Evolutionary conservation across 2,329 filamentous ascomycete species (phyloP).

Genomic region (Pseudogymnoascus sp.): DNA sequence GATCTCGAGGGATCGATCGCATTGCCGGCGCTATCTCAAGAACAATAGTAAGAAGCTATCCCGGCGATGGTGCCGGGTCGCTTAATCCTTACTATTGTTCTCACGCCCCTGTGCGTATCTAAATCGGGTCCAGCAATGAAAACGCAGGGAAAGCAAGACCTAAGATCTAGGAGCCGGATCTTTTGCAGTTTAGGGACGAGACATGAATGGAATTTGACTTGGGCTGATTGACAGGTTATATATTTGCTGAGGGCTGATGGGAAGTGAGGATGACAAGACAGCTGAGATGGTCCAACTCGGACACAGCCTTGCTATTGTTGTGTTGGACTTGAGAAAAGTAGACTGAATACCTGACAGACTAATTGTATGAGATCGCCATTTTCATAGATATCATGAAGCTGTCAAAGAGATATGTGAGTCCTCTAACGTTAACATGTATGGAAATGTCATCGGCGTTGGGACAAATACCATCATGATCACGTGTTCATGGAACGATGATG

Average conservation of each 20-base stretch:
- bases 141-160: slow-evolving; percentile 1
- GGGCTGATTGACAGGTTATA: not conserved
- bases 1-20: slow-evolving; percentile 5
- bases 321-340: not conserved
- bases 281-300: not conserved
- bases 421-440: not conserved
- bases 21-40: slow-evolving; percentile 7
- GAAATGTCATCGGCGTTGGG: not conserved
- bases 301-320: slow-evolving; percentile 1
- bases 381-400: not conserved
- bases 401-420: not conserved
- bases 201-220: not conserved
- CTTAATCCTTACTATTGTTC: slow-evolving; percentile 11
- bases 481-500: not conserved
- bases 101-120: not conserved
- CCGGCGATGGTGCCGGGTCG: not conserved
- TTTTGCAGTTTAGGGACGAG: slow-evolving; percentile 3
- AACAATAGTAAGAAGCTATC: slow-evolving; percentile 8
- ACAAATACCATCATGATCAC: not conserved
- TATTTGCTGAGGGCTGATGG: slow-evolving; percentile 7
- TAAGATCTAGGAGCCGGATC: not conserved
- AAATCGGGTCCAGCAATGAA: not conserved
- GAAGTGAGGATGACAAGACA: not conserved
- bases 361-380: not conserved
- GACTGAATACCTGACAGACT: not conserved